phyloP scores from a whole-genome alignment of 768 basidiomycete genomes.

The Brasilioporus rufonigricans region DNA sequence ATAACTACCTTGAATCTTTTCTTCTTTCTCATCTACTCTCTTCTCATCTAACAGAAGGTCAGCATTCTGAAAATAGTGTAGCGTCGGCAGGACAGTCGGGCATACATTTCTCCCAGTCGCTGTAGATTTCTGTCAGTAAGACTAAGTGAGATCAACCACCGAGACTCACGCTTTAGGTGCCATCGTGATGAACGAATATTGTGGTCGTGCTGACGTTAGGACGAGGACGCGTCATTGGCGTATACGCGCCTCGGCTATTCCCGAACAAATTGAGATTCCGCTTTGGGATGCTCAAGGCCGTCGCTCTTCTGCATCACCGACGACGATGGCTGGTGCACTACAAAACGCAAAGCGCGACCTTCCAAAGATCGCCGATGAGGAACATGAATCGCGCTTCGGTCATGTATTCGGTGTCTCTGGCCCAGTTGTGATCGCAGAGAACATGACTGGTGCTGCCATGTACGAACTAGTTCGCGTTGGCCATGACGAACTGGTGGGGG shows the following conservation, averaged over 20 bases:
- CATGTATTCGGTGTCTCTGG: slow-evolving; percentile 95
- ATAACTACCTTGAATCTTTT: slow-evolving; percentile 82
- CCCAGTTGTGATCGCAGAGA: slow-evolving; percentile 94
- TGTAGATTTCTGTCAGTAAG: slow-evolving; percentile 34
- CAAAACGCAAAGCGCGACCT: slow-evolving; percentile 87
- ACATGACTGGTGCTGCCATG: slow-evolving; percentile 96
- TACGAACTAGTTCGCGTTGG: slow-evolving; percentile 98
- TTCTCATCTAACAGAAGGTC: slow-evolving; percentile 62
- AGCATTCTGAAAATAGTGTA: slow-evolving; percentile 4
- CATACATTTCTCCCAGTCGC: slow-evolving; percentile 99
- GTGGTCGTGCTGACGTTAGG: slow-evolving; percentile 19
- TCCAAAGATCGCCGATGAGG: slow-evolving; percentile 87
- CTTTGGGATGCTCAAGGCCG: slow-evolving; percentile 18
- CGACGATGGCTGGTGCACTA: slow-evolving; percentile 86
- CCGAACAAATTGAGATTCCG: slow-evolving; percentile 29
- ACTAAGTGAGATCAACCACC: not conserved
- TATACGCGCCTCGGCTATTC: slow-evolving; percentile 26
- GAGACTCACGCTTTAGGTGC: slow-evolving; percentile 88
- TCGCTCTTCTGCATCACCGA: slow-evolving; percentile 6
- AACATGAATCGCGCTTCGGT: slow-evolving; percentile 82
- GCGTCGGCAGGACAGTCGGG: slow-evolving; percentile 5
- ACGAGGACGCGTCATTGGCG: slow-evolving; percentile 37
- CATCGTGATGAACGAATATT: slow-evolving; percentile 51
- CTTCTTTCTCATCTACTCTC: slow-evolving; percentile 81
- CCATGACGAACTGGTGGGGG: slow-evolving; percentile 97